These are phyloP conservation scores for Citrus inodora DNA, from an alignment of 345 rosid species.

Conservation along the genomic window DNA sequence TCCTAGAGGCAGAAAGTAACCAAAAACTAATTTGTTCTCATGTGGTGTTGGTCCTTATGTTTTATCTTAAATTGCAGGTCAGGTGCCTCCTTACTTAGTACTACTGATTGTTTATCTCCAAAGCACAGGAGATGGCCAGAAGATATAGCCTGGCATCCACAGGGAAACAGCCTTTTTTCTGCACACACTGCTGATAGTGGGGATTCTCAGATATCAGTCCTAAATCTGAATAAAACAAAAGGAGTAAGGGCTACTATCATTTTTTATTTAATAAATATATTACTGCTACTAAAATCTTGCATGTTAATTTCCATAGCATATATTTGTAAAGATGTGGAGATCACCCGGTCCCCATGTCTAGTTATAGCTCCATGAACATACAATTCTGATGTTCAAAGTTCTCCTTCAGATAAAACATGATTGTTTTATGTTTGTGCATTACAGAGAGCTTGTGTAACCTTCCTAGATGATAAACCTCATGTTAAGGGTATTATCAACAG, in stretches of 20 bases:
- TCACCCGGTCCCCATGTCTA: not conserved
- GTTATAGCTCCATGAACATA: not conserved
- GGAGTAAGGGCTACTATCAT: conserved; percentile 46
- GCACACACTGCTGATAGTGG: conserved; percentile 71
- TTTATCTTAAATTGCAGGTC: conserved; percentile 43
- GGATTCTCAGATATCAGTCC: conserved; percentile 80
- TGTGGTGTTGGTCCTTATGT: not conserved
- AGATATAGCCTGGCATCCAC: conserved; percentile 93
- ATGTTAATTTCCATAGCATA: not conserved
- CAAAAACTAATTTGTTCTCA: conserved; percentile 2
- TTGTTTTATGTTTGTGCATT: conserved; percentile 13
- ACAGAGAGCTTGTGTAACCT: conserved; percentile 58
- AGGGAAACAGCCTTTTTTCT: conserved; percentile 63
- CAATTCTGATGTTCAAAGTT: not conserved
- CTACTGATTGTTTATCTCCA: conserved; percentile 59
- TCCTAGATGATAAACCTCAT: conserved; percentile 77
- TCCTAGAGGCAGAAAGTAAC: not conserved
- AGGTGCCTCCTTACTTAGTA: conserved; percentile 68
- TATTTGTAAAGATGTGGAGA: not conserved
- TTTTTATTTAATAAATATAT: conserved; percentile 1
- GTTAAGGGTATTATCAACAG: conserved; percentile 78
- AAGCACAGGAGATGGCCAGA: conserved; percentile 89
- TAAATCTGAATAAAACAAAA: conserved; percentile 62
- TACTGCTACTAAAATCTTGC: not conserved
- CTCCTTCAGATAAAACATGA: not conserved